These are phyloP conservation scores for Avena insularis DNA, from an alignment of 176 grass and related monocot genomes.

Conservation along the genomic window DNA sequence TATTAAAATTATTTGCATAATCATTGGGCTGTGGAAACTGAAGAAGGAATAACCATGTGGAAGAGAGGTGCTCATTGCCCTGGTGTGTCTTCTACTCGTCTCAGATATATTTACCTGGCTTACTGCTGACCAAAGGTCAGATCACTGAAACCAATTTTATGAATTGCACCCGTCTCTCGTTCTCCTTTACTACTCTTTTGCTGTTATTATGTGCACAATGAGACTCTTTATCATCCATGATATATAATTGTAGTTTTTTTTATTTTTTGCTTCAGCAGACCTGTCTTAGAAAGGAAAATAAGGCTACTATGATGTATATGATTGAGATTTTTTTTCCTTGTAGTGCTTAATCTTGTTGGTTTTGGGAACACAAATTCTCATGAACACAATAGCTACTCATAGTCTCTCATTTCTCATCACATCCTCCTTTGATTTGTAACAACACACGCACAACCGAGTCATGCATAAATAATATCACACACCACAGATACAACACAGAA, in stretches of 20 bases:
- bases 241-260: background rate
- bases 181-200: constrained; percentile 24
- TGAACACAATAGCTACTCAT: background rate
- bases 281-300: background rate
- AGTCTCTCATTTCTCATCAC: background rate
- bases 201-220: constrained; percentile 41
- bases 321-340: too few species aligned
- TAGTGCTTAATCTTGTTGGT: background rate
- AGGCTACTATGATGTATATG: background rate
- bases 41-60: background rate
- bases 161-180: constrained; percentile 46
- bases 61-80: background rate
- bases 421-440: constrained; percentile 4
- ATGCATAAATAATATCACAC: constrained; percentile 10
- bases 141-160: constrained; percentile 74
- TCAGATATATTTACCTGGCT: background rate
- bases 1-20: background rate
- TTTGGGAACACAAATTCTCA: background rate
- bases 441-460: background rate
- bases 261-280: background rate
- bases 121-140: constrained; percentile 54
- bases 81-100: background rate
- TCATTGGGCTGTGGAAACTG: background rate
- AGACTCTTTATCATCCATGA: background rate
- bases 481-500: background rate